Percentiles rank a stretch among this genome's conserved stretches.
These are phyloP conservation scores for Lachancea cidri DNA, from an alignment of 805 yeast species.

Conservation along the genomic window DNA sequence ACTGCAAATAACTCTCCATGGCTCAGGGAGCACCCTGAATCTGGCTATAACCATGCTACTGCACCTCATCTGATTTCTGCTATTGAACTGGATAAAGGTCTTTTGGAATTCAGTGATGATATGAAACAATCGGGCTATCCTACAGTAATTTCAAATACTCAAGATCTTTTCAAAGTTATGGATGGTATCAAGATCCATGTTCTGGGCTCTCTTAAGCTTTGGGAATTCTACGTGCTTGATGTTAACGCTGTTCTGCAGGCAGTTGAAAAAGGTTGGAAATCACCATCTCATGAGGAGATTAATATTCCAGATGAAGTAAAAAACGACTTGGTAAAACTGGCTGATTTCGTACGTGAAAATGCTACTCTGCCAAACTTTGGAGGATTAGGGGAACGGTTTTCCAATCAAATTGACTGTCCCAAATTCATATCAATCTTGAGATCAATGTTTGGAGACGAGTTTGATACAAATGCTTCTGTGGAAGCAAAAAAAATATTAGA, in stretches of 20 bases:
- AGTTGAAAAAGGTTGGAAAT: conserved; percentile 37
- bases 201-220: conserved; percentile 57
- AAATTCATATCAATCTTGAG: conserved; percentile 51
- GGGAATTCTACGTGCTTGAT: conserved; percentile 85
- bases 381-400: conserved; percentile 41
- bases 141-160: conserved; percentile 41
- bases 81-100: conserved; percentile 69
- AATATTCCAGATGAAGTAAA: conserved; percentile 43
- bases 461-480: conserved; percentile 31
- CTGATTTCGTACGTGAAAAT: conserved; percentile 41
- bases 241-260: conserved; percentile 39
- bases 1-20: conserved; percentile 88
- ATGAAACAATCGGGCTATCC: conserved; percentile 61
- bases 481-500: conserved; percentile 56
- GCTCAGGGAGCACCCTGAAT: conserved; percentile 82
- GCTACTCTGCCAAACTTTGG: conserved; percentile 41
- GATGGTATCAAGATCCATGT: conserved; percentile 68
- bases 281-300: conserved; percentile 24
- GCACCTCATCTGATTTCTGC: conserved; percentile 89
- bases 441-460: conserved; percentile 31
- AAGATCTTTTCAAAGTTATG: conserved; percentile 57
- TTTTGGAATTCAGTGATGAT: conserved; percentile 58
- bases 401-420: conserved; percentile 47
- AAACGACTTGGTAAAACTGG: conserved; percentile 39
- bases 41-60: conserved; percentile 79